Evolutionary conservation across 257 asterid species (phyloP), one percentile per base, ranked within the genome.

Genomic region (Schizonepeta tenuifolia): DNA sequence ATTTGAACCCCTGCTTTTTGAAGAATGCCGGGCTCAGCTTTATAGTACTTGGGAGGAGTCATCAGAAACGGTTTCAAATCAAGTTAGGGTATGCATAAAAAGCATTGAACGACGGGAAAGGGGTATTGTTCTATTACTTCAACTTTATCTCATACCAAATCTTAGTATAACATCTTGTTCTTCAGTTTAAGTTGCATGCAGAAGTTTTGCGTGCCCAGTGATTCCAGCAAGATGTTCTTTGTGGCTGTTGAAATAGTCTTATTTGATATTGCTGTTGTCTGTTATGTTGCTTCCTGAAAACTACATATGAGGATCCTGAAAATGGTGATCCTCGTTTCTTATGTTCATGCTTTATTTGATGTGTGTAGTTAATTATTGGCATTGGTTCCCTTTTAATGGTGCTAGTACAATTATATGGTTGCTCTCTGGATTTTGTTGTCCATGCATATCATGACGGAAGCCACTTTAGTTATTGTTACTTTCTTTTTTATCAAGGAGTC

Each of bases 1-100:
- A 44, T 90, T 95, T 81, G 99, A 95, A 79, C 99, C 99, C 78
- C 81, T 95, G 90, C 96, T 95, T 77, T 92, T 95, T 80, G 99
- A 92, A 87, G 97, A 95, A 83, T 90, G 99, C 69, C 87, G 97
- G 56, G 98, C 98, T 17, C 99, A 95, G 79, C 89, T 95, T 71
- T 92, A 85, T 82, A 90, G 97, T 75, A 80, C 90, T 12, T 95
- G 98, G 99, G 97, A 92, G 79, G 99, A 95, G 86, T 83, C 79
- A 41, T 79, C 84, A 28, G 97, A 95, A 77, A 77, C 91, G 54
- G 70, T 78, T 65, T 62, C 93, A 60, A 72, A 83, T 72, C 97
- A 95, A 79, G 83, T 90, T 72, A 92, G 92, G 83, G 97, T 92
- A 68, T 81, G 82, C 49, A 75, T 95, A 70, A 92, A 88, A 84